phyloP scores from a whole-genome alignment of 1,284 basidiomycete genomes.

The Pseudomicrostroma phylloplanum region DNA sequence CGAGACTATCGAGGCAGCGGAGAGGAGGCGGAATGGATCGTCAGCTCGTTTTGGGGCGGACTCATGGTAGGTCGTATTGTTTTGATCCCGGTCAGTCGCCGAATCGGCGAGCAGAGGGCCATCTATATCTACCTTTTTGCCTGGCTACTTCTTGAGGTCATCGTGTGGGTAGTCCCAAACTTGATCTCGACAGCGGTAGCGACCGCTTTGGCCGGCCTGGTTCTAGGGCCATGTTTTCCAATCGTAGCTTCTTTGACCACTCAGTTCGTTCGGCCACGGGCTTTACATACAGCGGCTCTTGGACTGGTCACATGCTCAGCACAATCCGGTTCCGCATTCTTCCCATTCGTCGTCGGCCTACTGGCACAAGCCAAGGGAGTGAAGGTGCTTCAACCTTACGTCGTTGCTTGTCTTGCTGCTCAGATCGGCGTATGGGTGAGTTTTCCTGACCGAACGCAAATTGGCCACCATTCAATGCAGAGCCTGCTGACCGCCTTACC shows the following conservation, averaged over 20 bases:
- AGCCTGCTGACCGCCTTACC: no score
- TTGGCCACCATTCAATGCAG: no score
- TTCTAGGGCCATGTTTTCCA: conserved; percentile 30
- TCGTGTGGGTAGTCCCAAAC: conserved; percentile 32
- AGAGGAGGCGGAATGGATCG: conserved; percentile 22
- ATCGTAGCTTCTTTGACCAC: conserved; percentile 23
- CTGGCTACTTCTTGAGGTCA: conserved; percentile 26
- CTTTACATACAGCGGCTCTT: conserved; percentile 27
- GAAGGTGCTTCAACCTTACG: conserved; percentile 24
- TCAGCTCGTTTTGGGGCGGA: conserved; percentile 35
- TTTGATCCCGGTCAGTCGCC: conserved; percentile 25
- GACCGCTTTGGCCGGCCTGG: conserved; percentile 26
- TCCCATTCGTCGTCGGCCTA: conserved; percentile 29
- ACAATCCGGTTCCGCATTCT: conserved; percentile 25
- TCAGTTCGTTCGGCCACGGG: conserved; percentile 22
- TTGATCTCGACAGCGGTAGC: conserved; percentile 29
- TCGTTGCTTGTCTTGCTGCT: conserved; percentile 22
- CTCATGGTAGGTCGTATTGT: conserved; percentile 29
- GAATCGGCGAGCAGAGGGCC: conserved; percentile 28
- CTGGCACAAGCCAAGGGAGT: conserved; percentile 25
- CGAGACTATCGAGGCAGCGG: conserved; percentile 16
- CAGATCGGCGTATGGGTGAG: conserved; percentile 22
- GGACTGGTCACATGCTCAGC: conserved; percentile 25
- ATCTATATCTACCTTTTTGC: conserved; percentile 22
- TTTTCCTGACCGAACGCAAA: no score